A percentile compares a stretch with the other conserved stretches of the same genome.
Conservation (phyloP, 495 filamentous ascomycete species). For the Lasiosphaeria miniovina region DNA sequence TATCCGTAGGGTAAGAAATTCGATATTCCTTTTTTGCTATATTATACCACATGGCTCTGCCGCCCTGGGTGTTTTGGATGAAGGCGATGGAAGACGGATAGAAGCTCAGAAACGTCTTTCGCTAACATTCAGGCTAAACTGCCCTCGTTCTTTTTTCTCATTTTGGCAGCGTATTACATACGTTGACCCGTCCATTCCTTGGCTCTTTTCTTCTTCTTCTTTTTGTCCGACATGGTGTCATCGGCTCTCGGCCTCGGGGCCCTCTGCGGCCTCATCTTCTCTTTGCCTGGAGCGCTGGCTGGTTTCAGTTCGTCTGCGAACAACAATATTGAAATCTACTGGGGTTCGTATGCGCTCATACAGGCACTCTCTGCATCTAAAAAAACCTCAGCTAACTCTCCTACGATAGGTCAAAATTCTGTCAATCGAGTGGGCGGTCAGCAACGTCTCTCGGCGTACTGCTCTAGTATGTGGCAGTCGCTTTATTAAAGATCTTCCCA, state of each 20-base stretch:
- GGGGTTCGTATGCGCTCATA: slow-evolving; percentile 38
- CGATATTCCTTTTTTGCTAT: not conserved
- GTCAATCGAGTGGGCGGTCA: slow-evolving; percentile 39
- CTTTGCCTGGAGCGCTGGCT: slow-evolving; percentile 21
- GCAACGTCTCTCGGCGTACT: slow-evolving; percentile 50
- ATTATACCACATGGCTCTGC: not conserved
- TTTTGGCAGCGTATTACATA: not conserved
- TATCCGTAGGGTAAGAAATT: not conserved
- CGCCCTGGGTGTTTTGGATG: not conserved
- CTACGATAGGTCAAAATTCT: slow-evolving; percentile 49
- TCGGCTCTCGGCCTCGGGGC: slow-evolving; percentile 8
- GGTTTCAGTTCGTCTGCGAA: slow-evolving; percentile 49
- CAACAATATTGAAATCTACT: slow-evolving; percentile 66
- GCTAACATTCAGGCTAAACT: slow-evolving; percentile 8
- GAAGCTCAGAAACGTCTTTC: not conserved
- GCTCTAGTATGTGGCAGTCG: slow-evolving; percentile 44
- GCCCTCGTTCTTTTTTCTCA: not conserved
- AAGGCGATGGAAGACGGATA: not conserved
- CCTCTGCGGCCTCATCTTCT: slow-evolving; percentile 12
- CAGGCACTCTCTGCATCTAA: not conserved
- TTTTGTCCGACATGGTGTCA: slow-evolving; percentile 9
- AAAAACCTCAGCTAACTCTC: not conserved
- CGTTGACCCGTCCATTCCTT: not conserved
- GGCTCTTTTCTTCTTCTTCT: not conserved
- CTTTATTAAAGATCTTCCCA: not conserved